Base-by-base conservation (phyloP, 2,329 filamentous ascomycete species). In the Diplodia scrobiculata region DNA sequence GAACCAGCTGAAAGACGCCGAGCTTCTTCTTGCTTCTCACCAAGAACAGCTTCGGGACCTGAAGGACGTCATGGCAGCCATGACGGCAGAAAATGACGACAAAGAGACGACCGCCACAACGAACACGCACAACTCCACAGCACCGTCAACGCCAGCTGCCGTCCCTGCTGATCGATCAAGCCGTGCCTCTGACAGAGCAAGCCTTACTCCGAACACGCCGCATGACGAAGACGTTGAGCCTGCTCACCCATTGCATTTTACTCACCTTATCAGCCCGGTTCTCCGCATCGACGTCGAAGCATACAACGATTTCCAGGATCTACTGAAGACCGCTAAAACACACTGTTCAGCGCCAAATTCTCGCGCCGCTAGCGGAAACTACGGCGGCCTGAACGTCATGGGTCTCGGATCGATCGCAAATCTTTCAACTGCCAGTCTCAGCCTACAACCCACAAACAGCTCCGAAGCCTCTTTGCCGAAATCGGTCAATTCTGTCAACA, bases 1-100 rank as follows among this genome's bases (percentile, higher is more conserved):
- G 73, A 84, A 89, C 29, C 93, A 98, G 77, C 83, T 99, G 63
- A 87, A 87, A 66, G 94, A 99, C 75, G 94, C 91, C 0, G 92
- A 98, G 77, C 84, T 86, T 27, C 84, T 99, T 19, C 85, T 99
- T 68, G 88, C 87, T 67, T 97, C 91, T 0, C 92, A 98, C 72
- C 93, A 97, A 75, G 93, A 98, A 76, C 95, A 99, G 76, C 83
- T 99, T 2, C 85, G 90, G 2, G 91, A 98, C 77, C 86, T 99
- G 69, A 99, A 99, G 79, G 83, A 86, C 21, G 92, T 97, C 69
- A 91, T 99, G 87, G 92, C 97, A 78, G 88, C 89, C 72, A 91
- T 97, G 87, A 86, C 84, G 27, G 83, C 86, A 13, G 87, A 91
- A 70, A 85, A 84, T 68, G 91, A 95, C 70, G 90, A 96, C 70